Evolutionary conservation across 2,329 filamentous ascomycete species (phyloP).

Genomic region (Magnaporthiopsis poae): DNA sequence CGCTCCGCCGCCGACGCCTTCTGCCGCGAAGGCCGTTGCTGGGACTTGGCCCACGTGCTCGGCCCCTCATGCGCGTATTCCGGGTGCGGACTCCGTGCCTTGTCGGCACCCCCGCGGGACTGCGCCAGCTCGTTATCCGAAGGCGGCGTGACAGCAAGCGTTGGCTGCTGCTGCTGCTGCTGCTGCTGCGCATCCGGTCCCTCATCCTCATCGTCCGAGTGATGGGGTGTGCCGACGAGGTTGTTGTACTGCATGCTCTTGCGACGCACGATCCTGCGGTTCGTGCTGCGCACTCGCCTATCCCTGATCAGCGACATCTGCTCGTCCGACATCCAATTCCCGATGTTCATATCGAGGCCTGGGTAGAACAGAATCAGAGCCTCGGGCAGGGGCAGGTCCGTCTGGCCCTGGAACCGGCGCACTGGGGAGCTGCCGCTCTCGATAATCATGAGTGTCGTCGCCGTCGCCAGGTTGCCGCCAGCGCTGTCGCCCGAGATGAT

Average conservation of each 20-base stretch:
- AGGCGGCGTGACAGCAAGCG: constrained; percentile 18
- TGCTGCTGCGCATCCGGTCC: constrained; percentile 17
- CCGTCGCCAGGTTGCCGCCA: constrained; percentile 70
- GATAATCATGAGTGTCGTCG: constrained; percentile 78
- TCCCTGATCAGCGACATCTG: constrained; percentile 92
- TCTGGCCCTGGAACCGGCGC: constrained; percentile 44
- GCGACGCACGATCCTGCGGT: constrained; percentile 64
- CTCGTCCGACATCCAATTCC: constrained; percentile 98
- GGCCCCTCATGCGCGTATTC: constrained; percentile 42
- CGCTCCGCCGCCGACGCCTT: constrained; percentile 1
- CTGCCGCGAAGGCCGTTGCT: constrained; percentile 8
- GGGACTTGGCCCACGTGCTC: constrained; percentile 23
- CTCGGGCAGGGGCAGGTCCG: constrained; percentile 61
- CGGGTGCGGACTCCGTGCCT: constrained; percentile 30
- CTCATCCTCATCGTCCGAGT: constrained; percentile 64
- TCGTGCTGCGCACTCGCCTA: constrained; percentile 65
- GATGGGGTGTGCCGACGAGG: constrained; percentile 71
- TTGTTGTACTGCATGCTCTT: constrained; percentile 86
- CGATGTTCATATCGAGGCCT: constrained; percentile 89
- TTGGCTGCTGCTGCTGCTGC: not conserved
- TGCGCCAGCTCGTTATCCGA: not conserved
- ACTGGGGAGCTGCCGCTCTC: constrained; percentile 56
- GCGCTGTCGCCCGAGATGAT: constrained; percentile 73
- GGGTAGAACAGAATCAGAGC: constrained; percentile 83
- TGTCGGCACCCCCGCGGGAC: constrained; percentile 12